phyloP scores from a whole-genome alignment of 2,329 filamentous ascomycete species.

The Arthrobotrys sinensis region DNA sequence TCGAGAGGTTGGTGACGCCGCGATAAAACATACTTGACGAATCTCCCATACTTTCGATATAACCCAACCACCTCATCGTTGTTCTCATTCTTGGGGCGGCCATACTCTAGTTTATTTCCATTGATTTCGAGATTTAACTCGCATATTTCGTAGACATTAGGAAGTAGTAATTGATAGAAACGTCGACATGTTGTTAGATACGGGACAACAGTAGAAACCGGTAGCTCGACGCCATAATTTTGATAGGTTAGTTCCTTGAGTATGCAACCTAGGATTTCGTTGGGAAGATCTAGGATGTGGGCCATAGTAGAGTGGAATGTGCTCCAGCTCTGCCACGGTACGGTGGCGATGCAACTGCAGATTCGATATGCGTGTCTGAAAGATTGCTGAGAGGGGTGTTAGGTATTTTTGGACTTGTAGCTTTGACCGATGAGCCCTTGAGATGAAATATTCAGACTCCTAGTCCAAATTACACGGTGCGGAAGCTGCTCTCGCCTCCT shows the following conservation, averaged over 20 bases:
- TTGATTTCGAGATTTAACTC: background rate
- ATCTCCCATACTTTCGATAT: conserved; percentile 1
- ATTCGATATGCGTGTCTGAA: too few species aligned
- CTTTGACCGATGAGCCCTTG: too few species aligned
- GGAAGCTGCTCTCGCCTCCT: too few species aligned
- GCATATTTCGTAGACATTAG: background rate
- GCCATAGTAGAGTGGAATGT: background rate
- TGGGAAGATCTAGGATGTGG: conserved; percentile 6
- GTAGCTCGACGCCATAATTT: background rate
- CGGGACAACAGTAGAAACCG: background rate
- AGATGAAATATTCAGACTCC: too few species aligned
- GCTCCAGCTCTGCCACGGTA: background rate
- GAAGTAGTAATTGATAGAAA: conserved; percentile 4
- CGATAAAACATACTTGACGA: background rate
- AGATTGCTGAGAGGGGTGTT: too few species aligned
- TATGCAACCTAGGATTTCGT: conserved; percentile 9
- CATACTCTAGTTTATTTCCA: too few species aligned
- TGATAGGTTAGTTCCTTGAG: background rate
- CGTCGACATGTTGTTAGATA: background rate
- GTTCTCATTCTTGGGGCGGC: too few species aligned
- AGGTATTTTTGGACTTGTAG: too few species aligned
- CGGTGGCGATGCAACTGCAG: background rate
- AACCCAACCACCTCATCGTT: too few species aligned
- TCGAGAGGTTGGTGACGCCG: too few species aligned
- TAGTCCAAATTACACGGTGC: too few species aligned